Evolutionary conservation across 768 basidiomycete species (phyloP).

Genomic region (Imleria badia): DNA sequence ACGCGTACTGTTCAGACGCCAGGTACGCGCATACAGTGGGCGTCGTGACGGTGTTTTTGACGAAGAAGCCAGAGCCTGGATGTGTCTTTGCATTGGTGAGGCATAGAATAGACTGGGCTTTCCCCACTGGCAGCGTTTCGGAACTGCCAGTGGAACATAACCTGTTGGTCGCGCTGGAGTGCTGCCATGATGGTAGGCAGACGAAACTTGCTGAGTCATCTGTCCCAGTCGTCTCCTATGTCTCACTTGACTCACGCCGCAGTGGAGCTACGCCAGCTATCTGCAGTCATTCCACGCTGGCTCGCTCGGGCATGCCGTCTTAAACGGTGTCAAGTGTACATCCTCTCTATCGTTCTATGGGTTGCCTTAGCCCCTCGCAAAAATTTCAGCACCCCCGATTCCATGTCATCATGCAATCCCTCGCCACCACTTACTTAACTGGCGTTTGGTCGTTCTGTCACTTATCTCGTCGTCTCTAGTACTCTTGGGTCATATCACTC

Average conservation of each 20-base stretch:
- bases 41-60: conserved; percentile 24
- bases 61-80: conserved; percentile 28
- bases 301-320: conserved; percentile 66
- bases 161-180: conserved; percentile 16
- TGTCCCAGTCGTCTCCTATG: no score
- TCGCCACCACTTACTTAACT: conserved; percentile 83
- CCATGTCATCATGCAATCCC: conserved; percentile 90
- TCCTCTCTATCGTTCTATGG: neutral
- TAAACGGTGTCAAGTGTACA: conserved; percentile 73
- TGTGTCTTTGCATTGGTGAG: conserved; percentile 25
- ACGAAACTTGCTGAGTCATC: no score
- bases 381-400: conserved; percentile 76
- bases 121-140: conserved; percentile 23
- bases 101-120: conserved; percentile 21
- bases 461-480: no score
- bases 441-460: no score
- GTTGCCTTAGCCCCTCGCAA: conserved; percentile 33
- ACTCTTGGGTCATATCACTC: no score
- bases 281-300: conserved; percentile 63
- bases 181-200: no score
- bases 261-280: no score
- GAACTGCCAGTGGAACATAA: conserved; percentile 23
- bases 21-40: conserved; percentile 33
- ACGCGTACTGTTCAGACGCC: conserved; percentile 32
- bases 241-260: no score